A percentile compares a stretch with the other conserved stretches of the same genome.
Conservation (phyloP, 192 early-diverging fungal genomes). For the Gigaspora rosea region DNA sequence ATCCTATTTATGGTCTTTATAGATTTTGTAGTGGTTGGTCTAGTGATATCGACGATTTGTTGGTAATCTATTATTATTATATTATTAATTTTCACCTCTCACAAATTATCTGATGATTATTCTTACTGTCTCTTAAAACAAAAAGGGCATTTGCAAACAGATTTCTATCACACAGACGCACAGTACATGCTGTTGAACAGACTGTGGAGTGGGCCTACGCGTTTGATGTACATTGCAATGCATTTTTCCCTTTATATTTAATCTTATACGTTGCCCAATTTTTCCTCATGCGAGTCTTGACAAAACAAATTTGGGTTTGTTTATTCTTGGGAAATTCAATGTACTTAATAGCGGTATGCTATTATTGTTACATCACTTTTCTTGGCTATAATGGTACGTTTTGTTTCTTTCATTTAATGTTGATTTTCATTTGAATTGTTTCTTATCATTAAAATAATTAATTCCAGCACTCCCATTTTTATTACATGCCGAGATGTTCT, state of each 20-base stretch:
- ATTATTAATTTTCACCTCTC: neutral
- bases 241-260: slow-evolving; percentile 89
- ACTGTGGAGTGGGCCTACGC: slow-evolving; percentile 95
- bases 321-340: slow-evolving; percentile 86
- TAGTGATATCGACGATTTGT: slow-evolving; percentile 65
- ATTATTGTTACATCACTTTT: slow-evolving; percentile 90
- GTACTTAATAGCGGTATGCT: slow-evolving; percentile 76
- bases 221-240: slow-evolving; percentile 97
- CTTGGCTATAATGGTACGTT: slow-evolving; percentile 87
- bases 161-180: slow-evolving; percentile 74
- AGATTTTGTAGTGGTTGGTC: slow-evolving; percentile 77
- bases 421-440: neutral
- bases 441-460: neutral
- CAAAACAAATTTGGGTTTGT: slow-evolving; percentile 77
- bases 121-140: neutral
- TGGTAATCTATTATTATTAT: slow-evolving; percentile 56
- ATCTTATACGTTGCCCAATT: slow-evolving; percentile 91
- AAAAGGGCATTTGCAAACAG: slow-evolving; percentile 67
- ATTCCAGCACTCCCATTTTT: slow-evolving; percentile 87
- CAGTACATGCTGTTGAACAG: slow-evolving; percentile 77
- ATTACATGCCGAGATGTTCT: slow-evolving; percentile 82
- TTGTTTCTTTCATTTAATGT: neutral
- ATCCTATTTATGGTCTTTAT: slow-evolving; percentile 82
- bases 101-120: neutral
- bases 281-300: slow-evolving; percentile 85